These are phyloP conservation scores for Pythium guiyangense DNA, from an alignment of 352 stramenopile genomes.

Conservation along the genomic window DNA sequence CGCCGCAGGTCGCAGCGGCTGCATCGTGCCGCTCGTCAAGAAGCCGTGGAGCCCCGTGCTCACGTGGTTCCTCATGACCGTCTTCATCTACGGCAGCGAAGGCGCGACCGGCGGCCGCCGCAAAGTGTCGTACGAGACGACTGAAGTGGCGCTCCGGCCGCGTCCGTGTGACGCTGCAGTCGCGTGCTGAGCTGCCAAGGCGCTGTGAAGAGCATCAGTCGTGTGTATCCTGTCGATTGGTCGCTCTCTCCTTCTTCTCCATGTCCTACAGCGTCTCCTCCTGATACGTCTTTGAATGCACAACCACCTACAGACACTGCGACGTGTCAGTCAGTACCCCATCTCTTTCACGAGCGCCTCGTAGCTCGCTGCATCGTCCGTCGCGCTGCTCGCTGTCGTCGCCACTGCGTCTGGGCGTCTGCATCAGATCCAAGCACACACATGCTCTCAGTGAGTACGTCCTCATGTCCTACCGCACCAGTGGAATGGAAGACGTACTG, in stretches of 20 bases:
- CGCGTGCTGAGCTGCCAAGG: conserved; percentile 16
- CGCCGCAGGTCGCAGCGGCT: conserved; percentile 18
- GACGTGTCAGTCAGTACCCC: conserved; percentile 44
- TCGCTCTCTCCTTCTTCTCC: too few species aligned
- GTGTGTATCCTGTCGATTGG: background rate
- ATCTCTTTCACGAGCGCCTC: conserved; percentile 73
- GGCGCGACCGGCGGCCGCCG: conserved; percentile 60
- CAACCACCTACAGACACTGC: too few species aligned
- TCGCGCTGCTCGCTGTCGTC: background rate
- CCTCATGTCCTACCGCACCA: too few species aligned
- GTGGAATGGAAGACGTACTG: too few species aligned
- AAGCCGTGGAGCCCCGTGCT: conserved; percentile 56
- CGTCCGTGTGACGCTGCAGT: background rate
- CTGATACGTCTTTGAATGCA: too few species aligned
- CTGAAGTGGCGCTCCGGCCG: conserved; percentile 20
- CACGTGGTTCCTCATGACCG: conserved; percentile 78
- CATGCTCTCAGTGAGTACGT: too few species aligned
- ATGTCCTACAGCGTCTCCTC: too few species aligned
- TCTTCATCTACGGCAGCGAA: conserved; percentile 77
- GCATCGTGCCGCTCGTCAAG: conserved; percentile 54
- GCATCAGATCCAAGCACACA: background rate
- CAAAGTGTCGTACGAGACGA: conserved; percentile 66
- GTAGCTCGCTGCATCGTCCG: conserved; percentile 26
- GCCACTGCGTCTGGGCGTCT: conserved; percentile 3
- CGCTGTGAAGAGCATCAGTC: too few species aligned